Conservation (phyloP, 1,139 yeast species). For the Petasospora rhodanensis region DNA sequence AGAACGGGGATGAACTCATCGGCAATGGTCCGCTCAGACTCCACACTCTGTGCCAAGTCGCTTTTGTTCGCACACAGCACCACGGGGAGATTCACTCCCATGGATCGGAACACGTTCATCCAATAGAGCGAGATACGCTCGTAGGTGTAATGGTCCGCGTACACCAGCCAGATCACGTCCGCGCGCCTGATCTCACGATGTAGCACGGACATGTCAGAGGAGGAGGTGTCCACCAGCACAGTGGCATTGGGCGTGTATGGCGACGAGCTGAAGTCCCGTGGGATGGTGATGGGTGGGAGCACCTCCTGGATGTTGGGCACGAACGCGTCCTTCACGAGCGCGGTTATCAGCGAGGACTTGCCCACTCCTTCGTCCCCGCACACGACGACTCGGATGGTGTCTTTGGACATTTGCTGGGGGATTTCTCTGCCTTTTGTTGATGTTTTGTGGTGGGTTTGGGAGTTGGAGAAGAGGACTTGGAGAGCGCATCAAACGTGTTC, state of each 20-base stretch:
- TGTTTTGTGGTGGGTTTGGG: too few relatives aligned
- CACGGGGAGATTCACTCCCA: constrained; percentile 92
- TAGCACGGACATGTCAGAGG: constrained; percentile 56
- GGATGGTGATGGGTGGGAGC: constrained; percentile 79
- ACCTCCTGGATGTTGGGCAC: constrained; percentile 72
- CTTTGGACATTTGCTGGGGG: too few relatives aligned
- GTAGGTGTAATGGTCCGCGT: constrained; percentile 89
- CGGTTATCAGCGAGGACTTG: constrained; percentile 67
- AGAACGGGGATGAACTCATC: constrained; percentile 77
- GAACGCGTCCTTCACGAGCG: constrained; percentile 75
- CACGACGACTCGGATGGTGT: too few relatives aligned
- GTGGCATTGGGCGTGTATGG: constrained; percentile 65
- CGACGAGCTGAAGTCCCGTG: constrained; percentile 55
- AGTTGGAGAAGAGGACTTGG: too few relatives aligned
- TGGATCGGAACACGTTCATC: constrained; percentile 87
- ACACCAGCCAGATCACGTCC: constrained; percentile 89
- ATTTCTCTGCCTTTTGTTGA: too few relatives aligned
- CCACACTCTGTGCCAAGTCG: constrained; percentile 36
- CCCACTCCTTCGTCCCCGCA: too few relatives aligned
- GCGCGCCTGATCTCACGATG: constrained; percentile 79
- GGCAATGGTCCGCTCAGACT: constrained; percentile 26
- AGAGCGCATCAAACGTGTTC: too few relatives aligned
- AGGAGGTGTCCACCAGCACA: constrained; percentile 71
- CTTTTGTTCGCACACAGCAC: constrained; percentile 84
- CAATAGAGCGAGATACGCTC: constrained; percentile 88